Evolutionary conservation across 495 filamentous ascomycete genomes (phyloP), one percentile per base, ranked within the genome.

Genomic region (Tirmania nivea): DNA sequence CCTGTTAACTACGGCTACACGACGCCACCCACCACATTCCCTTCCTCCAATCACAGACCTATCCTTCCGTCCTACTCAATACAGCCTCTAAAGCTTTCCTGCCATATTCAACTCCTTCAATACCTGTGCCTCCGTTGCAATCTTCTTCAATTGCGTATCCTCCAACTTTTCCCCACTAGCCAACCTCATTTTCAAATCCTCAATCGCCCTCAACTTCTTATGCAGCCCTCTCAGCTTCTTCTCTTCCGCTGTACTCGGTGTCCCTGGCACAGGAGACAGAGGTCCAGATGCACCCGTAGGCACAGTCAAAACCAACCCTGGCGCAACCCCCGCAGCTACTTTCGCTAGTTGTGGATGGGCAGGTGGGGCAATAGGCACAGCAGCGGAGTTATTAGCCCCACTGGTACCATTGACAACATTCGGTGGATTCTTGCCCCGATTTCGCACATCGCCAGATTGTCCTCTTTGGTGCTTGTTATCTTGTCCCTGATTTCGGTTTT

Each of bases 91-190:
- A 3, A 53, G n/a, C 11, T 25, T 50, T 14, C 56, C 70, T 75
- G 83, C 61, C n/a, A 62, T 68, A 35, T 80, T 75, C 50, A 97
- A 67, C 68, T 97, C 90, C 67, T 78, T 83, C 53, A 84, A 73
- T 35, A 97, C 86, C 8, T 71, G 64, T 35, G 77, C 72, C 71
- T 95, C 92, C 5, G 88, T 97, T 19, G 77, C 74, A 57, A 97
- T 97, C 75, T 97, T 97, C 76, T 90, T 92, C 73, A 96, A 78
- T 71, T 97, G 90, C 49, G 90, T 97, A 65, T 94, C 87, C 68
- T 97, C 90, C 54, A 97, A 66, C 71, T 94, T 95, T 74, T 97
- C 90, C 10, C 90, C 92, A 36, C 78, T 78, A 3, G 89, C 90
- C 56, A 84, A 78, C 52, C 90, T 77, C 86, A 94, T 90, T 73